These are phyloP conservation scores for Globisporangium cystogenes DNA, from an alignment of 352 stramenopile genomes.

Conservation along the genomic window DNA sequence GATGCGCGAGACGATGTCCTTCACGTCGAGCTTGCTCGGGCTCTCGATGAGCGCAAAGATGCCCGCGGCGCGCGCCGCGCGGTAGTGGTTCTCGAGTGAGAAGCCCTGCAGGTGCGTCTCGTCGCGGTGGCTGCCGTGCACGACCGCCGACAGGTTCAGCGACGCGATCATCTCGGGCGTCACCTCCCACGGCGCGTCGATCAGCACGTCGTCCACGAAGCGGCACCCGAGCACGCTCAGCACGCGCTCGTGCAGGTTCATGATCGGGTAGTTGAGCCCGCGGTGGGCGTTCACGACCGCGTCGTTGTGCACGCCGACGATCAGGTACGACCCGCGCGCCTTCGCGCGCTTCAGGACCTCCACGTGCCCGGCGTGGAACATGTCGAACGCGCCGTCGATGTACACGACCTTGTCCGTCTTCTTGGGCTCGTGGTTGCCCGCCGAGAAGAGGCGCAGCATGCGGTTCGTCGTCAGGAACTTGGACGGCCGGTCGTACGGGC, in stretches of 20 bases:
- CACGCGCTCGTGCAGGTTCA: conserved; percentile 98
- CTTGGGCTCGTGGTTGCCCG: conserved; percentile 84
- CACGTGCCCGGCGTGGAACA: conserved; percentile 98
- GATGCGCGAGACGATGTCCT: conserved; percentile 87
- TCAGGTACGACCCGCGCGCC: conserved; percentile 92
- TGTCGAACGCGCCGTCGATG: conserved; percentile 97
- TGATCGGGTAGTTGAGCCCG: conserved; percentile 94
- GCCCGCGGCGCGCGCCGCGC: conserved; percentile 62
- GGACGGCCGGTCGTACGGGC: conserved; percentile 63
- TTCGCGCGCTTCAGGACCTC: conserved; percentile 93
- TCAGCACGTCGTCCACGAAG: conserved; percentile 97
- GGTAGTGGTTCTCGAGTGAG: conserved; percentile 78
- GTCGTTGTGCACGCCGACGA: conserved; percentile 97
- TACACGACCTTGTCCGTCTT: conserved; percentile 94
- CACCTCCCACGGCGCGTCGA: conserved; percentile 95
- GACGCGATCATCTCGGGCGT: conserved; percentile 96
- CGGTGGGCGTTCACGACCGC: conserved; percentile 85
- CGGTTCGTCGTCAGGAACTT: conserved; percentile 96
- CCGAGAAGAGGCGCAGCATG: conserved; percentile 92
- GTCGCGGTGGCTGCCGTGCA: conserved; percentile 86
- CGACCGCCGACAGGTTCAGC: conserved; percentile 78
- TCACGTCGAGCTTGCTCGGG: conserved; percentile 71
- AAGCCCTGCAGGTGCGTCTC: conserved; percentile 48
- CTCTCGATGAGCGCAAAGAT: conserved; percentile 83
- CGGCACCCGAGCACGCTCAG: conserved; percentile 95